phyloP scores from a whole-genome alignment of 2,329 filamentous ascomycete species.

The Calonectria pauciramosa region DNA sequence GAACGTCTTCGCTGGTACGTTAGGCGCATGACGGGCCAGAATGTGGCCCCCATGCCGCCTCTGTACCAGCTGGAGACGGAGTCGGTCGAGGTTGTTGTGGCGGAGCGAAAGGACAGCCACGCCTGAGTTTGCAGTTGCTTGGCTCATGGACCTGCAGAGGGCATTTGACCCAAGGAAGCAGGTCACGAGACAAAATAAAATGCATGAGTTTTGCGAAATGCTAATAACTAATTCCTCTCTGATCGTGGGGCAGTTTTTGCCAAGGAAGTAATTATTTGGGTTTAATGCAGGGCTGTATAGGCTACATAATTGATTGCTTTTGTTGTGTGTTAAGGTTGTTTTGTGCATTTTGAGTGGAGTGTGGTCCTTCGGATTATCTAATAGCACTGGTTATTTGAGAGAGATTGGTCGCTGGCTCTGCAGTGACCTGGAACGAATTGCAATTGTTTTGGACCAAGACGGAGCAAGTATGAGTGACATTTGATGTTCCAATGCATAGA shows the following conservation, averaged over 20 bases:
- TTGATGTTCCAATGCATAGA: neutral
- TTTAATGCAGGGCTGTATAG: constrained; percentile 4
- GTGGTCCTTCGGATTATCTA: neutral
- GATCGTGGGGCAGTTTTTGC: neutral
- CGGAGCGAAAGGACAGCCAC: constrained; percentile 53
- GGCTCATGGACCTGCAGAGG: neutral
- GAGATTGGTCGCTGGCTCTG: neutral
- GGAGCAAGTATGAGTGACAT: neutral
- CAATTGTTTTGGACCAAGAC: neutral
- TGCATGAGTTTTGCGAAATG: neutral
- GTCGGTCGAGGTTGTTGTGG: constrained; percentile 47
- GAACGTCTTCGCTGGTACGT: constrained; percentile 32
- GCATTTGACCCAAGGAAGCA: neutral
- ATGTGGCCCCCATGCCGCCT: constrained; percentile 28
- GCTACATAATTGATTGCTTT: constrained; percentile 5
- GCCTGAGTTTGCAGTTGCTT: neutral
- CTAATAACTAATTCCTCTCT: neutral
- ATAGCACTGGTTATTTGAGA: neutral
- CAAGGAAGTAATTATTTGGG: constrained; percentile 1
- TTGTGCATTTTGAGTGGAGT: neutral
- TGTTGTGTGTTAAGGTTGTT: neutral
- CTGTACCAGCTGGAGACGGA: constrained; percentile 33
- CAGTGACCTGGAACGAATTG: neutral
- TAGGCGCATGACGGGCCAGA: constrained; percentile 13
- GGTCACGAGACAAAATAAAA: neutral